These are phyloP conservation scores for Groenewaldozyma tartarivorans DNA, from an alignment of 805 yeast genomes.

Conservation along the genomic window DNA sequence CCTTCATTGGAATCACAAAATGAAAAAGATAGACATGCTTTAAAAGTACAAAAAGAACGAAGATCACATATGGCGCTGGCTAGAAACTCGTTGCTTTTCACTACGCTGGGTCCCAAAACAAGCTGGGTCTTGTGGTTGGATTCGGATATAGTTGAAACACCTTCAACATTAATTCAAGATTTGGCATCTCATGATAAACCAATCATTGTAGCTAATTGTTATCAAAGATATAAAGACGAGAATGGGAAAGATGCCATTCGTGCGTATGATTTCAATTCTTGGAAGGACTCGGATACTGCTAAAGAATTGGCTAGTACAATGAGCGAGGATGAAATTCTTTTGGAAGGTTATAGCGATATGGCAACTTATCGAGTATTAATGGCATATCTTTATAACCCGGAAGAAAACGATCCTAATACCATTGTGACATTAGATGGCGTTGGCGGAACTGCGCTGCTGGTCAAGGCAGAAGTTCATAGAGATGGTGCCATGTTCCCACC, in stretches of 20 bases:
- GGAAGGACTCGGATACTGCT: constrained; percentile 71
- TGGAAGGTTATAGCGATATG: constrained; percentile 89
- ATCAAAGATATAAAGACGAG: constrained; percentile 65
- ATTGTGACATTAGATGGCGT: constrained; percentile 93
- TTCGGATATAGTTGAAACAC: constrained; percentile 87
- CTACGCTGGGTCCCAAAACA: constrained; percentile 80
- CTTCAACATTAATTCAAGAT: constrained; percentile 75
- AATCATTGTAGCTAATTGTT: constrained; percentile 86
- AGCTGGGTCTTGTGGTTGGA: constrained; percentile 97
- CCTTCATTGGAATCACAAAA: constrained; percentile 55
- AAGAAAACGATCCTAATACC: constrained; percentile 48
- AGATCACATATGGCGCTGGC: constrained; percentile 90
- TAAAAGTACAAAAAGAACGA: constrained; percentile 77
- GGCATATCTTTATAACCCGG: constrained; percentile 74
- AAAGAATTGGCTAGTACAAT: constrained; percentile 58
- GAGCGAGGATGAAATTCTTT: constrained; percentile 83
- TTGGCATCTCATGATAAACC: constrained; percentile 78
- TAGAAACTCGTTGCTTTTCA: constrained; percentile 80
- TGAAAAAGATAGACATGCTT: constrained; percentile 88
- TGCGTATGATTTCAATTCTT: constrained; percentile 92
- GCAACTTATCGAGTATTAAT: constrained; percentile 91
- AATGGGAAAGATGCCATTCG: constrained; percentile 53
- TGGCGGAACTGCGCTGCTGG: constrained; percentile 94
- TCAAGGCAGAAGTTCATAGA: constrained; percentile 94
- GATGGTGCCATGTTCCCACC: constrained; percentile 99